A percentile compares a stretch with the other conserved stretches of the same genome.
Evolutionary conservation across 257 asterid species (phyloP).

Genomic region (Eustoma russellianum): DNA sequence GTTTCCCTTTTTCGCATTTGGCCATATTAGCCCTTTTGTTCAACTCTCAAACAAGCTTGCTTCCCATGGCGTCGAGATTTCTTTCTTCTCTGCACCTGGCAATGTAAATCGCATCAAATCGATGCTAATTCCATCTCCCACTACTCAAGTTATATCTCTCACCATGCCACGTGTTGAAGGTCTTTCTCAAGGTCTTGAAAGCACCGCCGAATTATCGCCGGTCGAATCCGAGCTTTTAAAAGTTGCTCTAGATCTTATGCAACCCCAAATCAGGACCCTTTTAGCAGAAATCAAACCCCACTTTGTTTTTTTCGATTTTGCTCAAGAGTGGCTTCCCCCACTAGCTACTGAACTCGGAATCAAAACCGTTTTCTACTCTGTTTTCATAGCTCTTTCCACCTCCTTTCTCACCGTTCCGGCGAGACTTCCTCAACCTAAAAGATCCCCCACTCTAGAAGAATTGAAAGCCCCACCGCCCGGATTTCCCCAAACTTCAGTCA

Average conservation of each 20-base stretch:
- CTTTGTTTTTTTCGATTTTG: slow-evolving; percentile 45
- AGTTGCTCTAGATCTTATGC: slow-evolving; percentile 39
- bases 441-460: slow-evolving; percentile 26
- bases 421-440: slow-evolving; percentile 19
- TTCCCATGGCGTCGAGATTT: slow-evolving; percentile 25
- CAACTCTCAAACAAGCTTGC: slow-evolving; percentile 45
- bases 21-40: slow-evolving; percentile 50
- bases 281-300: slow-evolving; percentile 33
- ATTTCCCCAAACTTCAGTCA: slow-evolving; percentile 36
- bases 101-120: slow-evolving; percentile 30
- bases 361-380: slow-evolving; percentile 32
- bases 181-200: slow-evolving; percentile 33
- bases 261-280: slow-evolving; percentile 30
- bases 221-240: slow-evolving; percentile 34
- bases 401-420: slow-evolving; percentile 38
- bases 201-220: slow-evolving; percentile 33
- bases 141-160: slow-evolving; percentile 27
- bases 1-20: slow-evolving; percentile 49
- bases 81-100: slow-evolving; percentile 37
- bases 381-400: slow-evolving; percentile 33
- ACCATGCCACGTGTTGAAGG: slow-evolving; percentile 37
- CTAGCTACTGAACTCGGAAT: slow-evolving; percentile 36
- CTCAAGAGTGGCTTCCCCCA: slow-evolving; percentile 52
- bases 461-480: slow-evolving; percentile 35
- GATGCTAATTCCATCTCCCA: slow-evolving; percentile 22